phyloP scores from a whole-genome alignment of 192 early-diverging fungal species.

The Backusella mclennaniae region DNA sequence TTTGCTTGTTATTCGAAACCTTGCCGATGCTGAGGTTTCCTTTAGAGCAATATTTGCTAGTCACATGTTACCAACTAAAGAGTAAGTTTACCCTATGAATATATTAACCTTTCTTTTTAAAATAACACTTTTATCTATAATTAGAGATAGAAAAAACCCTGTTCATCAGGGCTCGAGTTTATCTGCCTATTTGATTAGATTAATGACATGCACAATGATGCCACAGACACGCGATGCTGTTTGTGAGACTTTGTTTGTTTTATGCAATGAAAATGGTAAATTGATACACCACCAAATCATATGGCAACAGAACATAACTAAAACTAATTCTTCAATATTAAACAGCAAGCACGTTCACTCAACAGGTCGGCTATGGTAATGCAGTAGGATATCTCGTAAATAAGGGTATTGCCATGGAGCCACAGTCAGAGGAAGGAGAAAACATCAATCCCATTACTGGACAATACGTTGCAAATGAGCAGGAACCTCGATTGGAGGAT shows the following conservation, averaged over 20 bases:
- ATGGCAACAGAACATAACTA: background rate
- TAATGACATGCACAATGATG: slow-evolving; percentile 66
- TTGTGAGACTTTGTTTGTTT: slow-evolving; percentile 62
- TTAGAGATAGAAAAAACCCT: slow-evolving; percentile 69
- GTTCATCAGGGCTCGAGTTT: slow-evolving; percentile 63
- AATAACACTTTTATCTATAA: background rate
- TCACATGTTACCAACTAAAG: slow-evolving; percentile 61
- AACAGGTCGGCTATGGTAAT: slow-evolving; percentile 89
- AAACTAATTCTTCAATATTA: background rate
- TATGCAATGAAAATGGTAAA: slow-evolving; percentile 74
- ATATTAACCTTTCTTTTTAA: background rate
- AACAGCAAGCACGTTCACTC: slow-evolving; percentile 58
- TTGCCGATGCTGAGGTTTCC: slow-evolving; percentile 50
- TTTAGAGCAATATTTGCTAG: slow-evolving; percentile 42
- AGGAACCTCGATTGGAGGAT: slow-evolving; percentile 55
- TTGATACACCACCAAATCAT: background rate
- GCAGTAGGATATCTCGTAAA: slow-evolving; percentile 88
- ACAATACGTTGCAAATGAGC: slow-evolving; percentile 48
- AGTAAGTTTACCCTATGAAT: slow-evolving; percentile 42
- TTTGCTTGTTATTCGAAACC: slow-evolving; percentile 57
- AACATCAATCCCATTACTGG: slow-evolving; percentile 91
- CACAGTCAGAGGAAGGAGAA: slow-evolving; percentile 16
- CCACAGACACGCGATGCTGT: slow-evolving; percentile 58
- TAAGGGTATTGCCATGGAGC: slow-evolving; percentile 58
- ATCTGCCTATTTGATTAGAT: slow-evolving; percentile 60